Percentiles rank a stretch among this genome's conserved stretches.
phyloP scores from a whole-genome alignment of 1,284 basidiomycete genomes.

The Trametes versicolor region DNA sequence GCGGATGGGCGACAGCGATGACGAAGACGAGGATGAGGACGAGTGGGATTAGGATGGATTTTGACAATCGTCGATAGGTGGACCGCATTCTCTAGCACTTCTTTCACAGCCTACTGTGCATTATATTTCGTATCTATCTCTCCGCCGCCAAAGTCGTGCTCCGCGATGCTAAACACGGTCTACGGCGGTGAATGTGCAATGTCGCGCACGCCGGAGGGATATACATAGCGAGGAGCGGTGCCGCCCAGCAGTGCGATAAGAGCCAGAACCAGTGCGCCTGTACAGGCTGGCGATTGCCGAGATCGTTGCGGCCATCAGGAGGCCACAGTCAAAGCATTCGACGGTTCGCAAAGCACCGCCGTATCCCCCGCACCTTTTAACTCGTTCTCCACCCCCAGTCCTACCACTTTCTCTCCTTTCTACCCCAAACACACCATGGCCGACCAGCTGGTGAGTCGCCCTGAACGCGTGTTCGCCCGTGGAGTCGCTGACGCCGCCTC shows the following conservation, averaged over 20 bases:
- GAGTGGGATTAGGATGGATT: constrained; percentile 75
- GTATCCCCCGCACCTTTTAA: constrained; percentile 34
- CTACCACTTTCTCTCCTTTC: constrained; percentile 27
- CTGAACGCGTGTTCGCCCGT: background rate
- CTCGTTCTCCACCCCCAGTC: constrained; percentile 25
- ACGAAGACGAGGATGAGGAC: constrained; percentile 90
- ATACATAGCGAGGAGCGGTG: constrained; percentile 12
- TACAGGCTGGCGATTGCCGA: constrained; percentile 36
- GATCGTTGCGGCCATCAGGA: constrained; percentile 30
- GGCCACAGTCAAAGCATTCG: constrained; percentile 14
- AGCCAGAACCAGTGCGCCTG: constrained; percentile 24
- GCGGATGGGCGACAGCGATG: constrained; percentile 90
- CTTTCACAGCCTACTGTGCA: background rate
- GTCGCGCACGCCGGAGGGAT: constrained; percentile 13
- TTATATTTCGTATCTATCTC: constrained; percentile 25
- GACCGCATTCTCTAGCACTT: constrained; percentile 1
- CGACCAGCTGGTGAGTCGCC: constrained; percentile 69
- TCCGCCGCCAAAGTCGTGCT: background rate
- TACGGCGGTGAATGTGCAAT: constrained; percentile 2
- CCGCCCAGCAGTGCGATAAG: constrained; percentile 25
- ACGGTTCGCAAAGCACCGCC: constrained; percentile 26
- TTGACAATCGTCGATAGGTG: background rate
- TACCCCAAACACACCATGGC: constrained; percentile 56
- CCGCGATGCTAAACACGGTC: background rate
- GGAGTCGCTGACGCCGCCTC: constrained; percentile 8